phyloP scores from a whole-genome alignment of 2,329 filamentous ascomycete genomes.

The Diaporthe citriasiana region DNA sequence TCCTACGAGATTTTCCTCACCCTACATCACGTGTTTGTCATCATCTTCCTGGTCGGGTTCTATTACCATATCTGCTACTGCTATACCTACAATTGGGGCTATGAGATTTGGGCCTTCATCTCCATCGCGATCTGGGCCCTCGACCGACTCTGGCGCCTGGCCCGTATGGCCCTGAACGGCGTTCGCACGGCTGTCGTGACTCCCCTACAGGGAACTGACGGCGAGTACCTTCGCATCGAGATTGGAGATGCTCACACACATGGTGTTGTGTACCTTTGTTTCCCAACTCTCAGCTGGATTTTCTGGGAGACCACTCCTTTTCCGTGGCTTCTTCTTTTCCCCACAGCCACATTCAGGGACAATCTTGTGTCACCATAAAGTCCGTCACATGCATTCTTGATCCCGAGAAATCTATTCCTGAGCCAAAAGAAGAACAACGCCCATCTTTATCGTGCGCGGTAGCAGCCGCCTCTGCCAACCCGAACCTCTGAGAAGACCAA shows the following conservation, averaged over 20 bases:
- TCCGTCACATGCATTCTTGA: neutral
- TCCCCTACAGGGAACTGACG: neutral
- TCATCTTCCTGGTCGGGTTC: neutral
- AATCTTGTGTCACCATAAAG: neutral
- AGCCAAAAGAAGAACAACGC: neutral
- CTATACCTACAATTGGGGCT: neutral
- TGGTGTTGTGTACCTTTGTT: neutral
- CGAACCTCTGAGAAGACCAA: neutral
- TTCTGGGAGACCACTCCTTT: neutral
- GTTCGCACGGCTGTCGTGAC: neutral
- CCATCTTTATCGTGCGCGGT: too few relatives aligned
- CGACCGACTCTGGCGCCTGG: neutral
- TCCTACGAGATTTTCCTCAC: neutral
- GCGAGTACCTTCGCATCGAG: neutral
- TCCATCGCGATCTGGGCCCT: neutral
- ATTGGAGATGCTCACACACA: neutral
- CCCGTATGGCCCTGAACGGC: neutral
- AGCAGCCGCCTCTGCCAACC: neutral
- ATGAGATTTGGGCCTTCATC: neutral
- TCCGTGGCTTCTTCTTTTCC: neutral
- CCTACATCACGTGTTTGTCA: neutral
- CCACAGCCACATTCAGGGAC: neutral
- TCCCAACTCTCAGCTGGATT: neutral
- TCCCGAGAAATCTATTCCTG: neutral
- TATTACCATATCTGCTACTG: neutral